A percentile compares a stretch with the other conserved stretches of the same genome.
phyloP scores from a whole-genome alignment of 306 rosid species.

The Gastrolobium bilobum region DNA sequence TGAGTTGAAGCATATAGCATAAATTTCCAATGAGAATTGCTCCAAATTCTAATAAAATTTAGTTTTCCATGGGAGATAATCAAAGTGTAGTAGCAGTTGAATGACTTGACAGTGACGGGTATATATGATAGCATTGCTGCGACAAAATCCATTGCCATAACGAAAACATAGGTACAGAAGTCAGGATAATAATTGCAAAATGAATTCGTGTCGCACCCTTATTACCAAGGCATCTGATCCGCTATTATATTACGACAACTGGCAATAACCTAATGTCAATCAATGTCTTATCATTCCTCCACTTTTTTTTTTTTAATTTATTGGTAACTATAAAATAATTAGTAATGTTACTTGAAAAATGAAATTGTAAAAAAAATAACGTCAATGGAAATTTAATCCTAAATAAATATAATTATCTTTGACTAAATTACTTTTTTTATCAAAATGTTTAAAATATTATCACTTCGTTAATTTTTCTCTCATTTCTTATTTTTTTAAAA shows the following conservation, averaged over 20 bases:
- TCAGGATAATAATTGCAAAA: conserved; percentile 30
- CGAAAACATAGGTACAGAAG: conserved; percentile 23
- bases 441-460: too few species aligned
- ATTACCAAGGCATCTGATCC: conserved; percentile 5
- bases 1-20: not conserved
- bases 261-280: not conserved
- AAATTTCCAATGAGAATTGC: not conserved
- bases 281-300: not conserved
- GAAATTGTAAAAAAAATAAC: too few species aligned
- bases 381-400: too few species aligned
- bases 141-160: not conserved
- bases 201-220: conserved; percentile 17
- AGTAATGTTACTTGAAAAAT: too few species aligned
- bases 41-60: not conserved
- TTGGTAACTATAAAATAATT: too few species aligned
- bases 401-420: too few species aligned
- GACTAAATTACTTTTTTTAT: too few species aligned
- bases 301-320: too few species aligned
- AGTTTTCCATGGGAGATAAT: not conserved
- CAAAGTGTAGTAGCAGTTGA: not conserved
- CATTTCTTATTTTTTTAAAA: too few species aligned
- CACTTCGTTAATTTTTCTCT: too few species aligned
- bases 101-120: not conserved
- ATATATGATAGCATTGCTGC: not conserved
- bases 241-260: conserved; percentile 1